Percentiles rank a stretch among this genome's conserved stretches.
Conservation (phyloP, 306 rosid species). For the Gynostemma pentaphyllum region DNA sequence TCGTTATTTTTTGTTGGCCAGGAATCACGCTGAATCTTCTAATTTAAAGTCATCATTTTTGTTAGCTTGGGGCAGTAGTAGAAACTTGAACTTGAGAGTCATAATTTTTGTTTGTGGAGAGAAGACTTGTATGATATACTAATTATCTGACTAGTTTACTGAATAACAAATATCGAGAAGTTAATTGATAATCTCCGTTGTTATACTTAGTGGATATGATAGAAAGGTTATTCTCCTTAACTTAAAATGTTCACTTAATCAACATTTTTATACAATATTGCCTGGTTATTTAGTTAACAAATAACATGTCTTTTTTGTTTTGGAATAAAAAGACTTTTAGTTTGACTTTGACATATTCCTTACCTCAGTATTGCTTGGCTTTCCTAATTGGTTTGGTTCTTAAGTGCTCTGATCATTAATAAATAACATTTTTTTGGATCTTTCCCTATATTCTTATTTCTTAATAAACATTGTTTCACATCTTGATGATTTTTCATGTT, state of each 20-base stretch:
- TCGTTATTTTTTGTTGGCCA: neutral
- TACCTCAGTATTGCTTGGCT: neutral
- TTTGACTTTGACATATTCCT: too few species aligned
- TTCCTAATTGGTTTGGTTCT: neutral
- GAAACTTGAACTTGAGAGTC: too few species aligned
- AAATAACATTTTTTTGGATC: neutral
- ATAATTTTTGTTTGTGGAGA: neutral
- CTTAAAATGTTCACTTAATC: neutral
- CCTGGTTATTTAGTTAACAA: too few species aligned
- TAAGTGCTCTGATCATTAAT: neutral
- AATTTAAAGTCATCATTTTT: neutral
- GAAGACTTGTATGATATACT: neutral
- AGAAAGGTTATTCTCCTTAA: too few species aligned
- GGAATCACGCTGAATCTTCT: neutral
- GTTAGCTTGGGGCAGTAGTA: neutral
- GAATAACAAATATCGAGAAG: too few species aligned
- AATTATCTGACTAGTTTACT: neutral
- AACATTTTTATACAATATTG: neutral
- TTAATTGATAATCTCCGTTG: too few species aligned
- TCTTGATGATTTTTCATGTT: neutral
- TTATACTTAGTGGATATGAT: too few species aligned
- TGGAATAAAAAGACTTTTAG: too few species aligned
- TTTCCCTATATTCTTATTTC: too few species aligned
- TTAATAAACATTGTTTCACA: neutral
- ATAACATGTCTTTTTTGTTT: too few species aligned